phyloP scores from a whole-genome alignment of 176 grass and related monocot species.

The Ampelocalamus luodianensis region DNA sequence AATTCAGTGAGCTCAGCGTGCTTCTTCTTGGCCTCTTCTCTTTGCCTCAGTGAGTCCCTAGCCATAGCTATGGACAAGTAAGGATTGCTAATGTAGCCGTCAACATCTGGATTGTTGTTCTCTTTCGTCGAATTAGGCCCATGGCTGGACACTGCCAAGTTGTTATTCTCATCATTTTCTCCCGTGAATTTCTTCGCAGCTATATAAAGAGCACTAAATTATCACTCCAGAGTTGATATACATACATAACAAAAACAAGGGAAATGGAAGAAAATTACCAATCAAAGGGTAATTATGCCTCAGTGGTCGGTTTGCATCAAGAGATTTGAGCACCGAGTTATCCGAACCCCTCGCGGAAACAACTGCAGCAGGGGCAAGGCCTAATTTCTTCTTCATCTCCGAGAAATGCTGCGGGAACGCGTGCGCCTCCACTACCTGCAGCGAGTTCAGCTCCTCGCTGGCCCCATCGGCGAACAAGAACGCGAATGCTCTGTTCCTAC shows the following conservation, averaged over 20 bases:
- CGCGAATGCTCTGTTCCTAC: constrained; percentile 86
- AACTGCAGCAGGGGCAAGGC: constrained; percentile 86
- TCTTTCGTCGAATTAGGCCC: constrained; percentile 62
- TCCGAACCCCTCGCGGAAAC: constrained; percentile 60
- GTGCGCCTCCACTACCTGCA: constrained; percentile 77
- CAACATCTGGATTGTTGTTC: constrained; percentile 65
- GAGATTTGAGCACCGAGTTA: constrained; percentile 64
- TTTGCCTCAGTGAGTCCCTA: constrained; percentile 83
- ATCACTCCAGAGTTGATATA: background rate
- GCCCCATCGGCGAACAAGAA: constrained; percentile 77
- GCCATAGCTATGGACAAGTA: constrained; percentile 84
- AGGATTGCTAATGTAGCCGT: constrained; percentile 63
- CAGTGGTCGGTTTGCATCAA: constrained; percentile 67
- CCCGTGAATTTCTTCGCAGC: constrained; percentile 67
- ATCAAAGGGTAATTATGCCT: constrained; percentile 72
- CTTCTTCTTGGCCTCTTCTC: constrained; percentile 86
- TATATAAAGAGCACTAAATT: constrained; percentile 4
- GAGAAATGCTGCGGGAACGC: constrained; percentile 83
- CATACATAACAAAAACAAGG: background rate
- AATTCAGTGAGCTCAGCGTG: constrained; percentile 67
- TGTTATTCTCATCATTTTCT: constrained; percentile 55
- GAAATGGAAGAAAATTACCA: constrained; percentile 43
- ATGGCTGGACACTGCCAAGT: constrained; percentile 7
- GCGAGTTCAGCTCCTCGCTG: constrained; percentile 71
- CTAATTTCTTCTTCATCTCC: constrained; percentile 65